These are phyloP conservation scores for Globisporangium rhizosaccharum DNA, from an alignment of 352 stramenopile genomes.

Conservation along the genomic window DNA sequence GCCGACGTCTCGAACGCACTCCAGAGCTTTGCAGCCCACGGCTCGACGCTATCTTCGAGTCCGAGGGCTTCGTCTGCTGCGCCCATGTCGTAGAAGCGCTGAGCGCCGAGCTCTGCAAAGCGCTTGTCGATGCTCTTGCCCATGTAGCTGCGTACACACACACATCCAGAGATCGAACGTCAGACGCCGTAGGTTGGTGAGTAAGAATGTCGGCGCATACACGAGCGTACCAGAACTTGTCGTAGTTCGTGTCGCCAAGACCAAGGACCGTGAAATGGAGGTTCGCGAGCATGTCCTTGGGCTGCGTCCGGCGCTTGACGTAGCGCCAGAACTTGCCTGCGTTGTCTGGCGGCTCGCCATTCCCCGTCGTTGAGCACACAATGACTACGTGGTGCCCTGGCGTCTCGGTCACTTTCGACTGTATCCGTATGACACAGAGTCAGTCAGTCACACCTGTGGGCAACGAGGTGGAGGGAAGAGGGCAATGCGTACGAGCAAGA, in stretches of 20 bases:
- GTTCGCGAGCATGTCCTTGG: slow-evolving; percentile 66
- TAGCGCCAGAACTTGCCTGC: slow-evolving; percentile 90
- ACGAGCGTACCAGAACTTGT: slow-evolving; percentile 89
- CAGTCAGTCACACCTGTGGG: neutral
- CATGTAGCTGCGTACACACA: slow-evolving; percentile 44
- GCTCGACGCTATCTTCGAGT: slow-evolving; percentile 93
- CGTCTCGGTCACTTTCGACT: slow-evolving; percentile 38
- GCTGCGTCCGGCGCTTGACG: slow-evolving; percentile 84
- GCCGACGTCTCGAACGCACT: slow-evolving; percentile 34
- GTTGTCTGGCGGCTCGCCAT: slow-evolving; percentile 94
- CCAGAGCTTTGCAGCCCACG: slow-evolving; percentile 78
- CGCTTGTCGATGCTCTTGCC: slow-evolving; percentile 89
- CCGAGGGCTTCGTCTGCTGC: slow-evolving; percentile 93
- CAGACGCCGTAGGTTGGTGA: neutral
- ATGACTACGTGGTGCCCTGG: slow-evolving; percentile 67
- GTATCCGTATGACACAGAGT: neutral
- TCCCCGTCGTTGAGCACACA: slow-evolving; percentile 93
- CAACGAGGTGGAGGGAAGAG: neutral
- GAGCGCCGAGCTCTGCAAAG: slow-evolving; percentile 83
- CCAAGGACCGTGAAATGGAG: slow-evolving; percentile 86
- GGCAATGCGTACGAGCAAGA: neutral
- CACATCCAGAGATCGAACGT: neutral
- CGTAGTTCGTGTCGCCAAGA: slow-evolving; percentile 96
- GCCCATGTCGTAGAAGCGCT: slow-evolving; percentile 62
- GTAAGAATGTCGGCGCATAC: too few relatives aligned